Base-by-base conservation (phyloP, 2,329 filamentous ascomycete genomes). In the Pseudogymnoascus sp. region DNA sequence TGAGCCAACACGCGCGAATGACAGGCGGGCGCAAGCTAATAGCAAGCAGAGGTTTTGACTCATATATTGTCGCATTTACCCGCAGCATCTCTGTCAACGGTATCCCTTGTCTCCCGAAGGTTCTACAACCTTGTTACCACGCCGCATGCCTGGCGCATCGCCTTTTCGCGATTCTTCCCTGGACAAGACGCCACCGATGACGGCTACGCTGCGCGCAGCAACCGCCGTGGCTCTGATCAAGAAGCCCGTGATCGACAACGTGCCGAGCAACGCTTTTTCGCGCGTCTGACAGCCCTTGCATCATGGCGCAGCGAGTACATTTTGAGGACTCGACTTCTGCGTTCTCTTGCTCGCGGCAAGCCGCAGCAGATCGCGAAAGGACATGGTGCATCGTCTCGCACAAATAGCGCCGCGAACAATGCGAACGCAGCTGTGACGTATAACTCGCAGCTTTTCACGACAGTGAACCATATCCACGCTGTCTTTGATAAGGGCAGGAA, bases 231-330 rank as follows among this genome's bases (percentile, higher is more conserved):
- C 18, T 76, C 76, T 67, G 77, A 79, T 20, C 74, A 77, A 22
- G 76, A 83, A 36, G 73, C 74, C 50, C 74, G 75, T 60, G 85
- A 84, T 69, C 74, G 73, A 60, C 77, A 92, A 47, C 83, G 84
- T 28, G 87, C 88, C 1, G 89, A 94, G 70, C 83, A 84, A 67
- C 88, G 92, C 47, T 83, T 85, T 65, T 99, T 97, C 70, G 85
- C 89, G 14, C 86, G 92, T 43, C 80, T 99, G 60, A 95, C 90
- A 8, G 81, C 86, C 3, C 76, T 92, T 64, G 89, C 92, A n/a
- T 94, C 92, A 7, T 97, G 94, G 93, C 85, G 93, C 67, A 97
- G 90, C 74, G 94, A 99, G 74, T 99, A 97, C 70, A 88, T 97
- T 57, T 77, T 96, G 61, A 84, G 94, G 54, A 97, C 92, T 1